phyloP scores from a whole-genome alignment of 495 filamentous ascomycete genomes.

The Penicillium argentinense region DNA sequence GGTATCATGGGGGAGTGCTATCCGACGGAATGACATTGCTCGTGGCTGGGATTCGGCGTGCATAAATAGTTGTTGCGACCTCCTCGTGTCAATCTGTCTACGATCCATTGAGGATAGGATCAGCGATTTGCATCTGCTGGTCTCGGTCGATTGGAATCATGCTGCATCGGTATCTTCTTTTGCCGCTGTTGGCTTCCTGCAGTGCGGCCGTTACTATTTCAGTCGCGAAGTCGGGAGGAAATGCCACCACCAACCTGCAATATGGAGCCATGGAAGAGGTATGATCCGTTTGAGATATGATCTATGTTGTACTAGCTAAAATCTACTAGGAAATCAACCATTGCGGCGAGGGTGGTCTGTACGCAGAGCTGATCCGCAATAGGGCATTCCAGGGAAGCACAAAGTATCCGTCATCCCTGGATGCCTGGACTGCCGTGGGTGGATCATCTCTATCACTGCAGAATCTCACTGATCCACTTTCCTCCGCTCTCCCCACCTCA shows the following conservation, averaged over 20 bases:
- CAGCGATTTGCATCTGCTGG: slow-evolving; percentile 1
- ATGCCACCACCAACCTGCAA: slow-evolving; percentile 48
- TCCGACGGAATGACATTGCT: not conserved
- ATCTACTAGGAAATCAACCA: slow-evolving; percentile 67
- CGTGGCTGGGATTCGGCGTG: not conserved
- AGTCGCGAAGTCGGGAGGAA: slow-evolving; percentile 51
- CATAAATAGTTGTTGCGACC: slow-evolving; percentile 10
- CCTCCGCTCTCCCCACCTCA: slow-evolving; percentile 59
- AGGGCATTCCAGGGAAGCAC: slow-evolving; percentile 63
- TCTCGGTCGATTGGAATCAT: slow-evolving; percentile 15
- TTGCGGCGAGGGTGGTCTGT: slow-evolving; percentile 73
- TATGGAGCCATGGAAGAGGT: slow-evolving; percentile 64
- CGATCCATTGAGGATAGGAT: slow-evolving; percentile 6
- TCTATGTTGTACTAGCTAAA: not conserved
- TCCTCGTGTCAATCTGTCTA: not conserved
- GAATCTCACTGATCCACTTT: slow-evolving; percentile 54
- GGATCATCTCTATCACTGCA: slow-evolving; percentile 52
- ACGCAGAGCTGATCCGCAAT: slow-evolving; percentile 72
- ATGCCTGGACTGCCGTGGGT: slow-evolving; percentile 54
- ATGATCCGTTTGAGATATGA: not conserved
- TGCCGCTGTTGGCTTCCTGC: slow-evolving; percentile 30
- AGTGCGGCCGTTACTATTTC: slow-evolving; percentile 31
- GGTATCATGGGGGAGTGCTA: not conserved
- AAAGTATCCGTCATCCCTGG: slow-evolving; percentile 45
- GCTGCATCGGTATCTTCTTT: slow-evolving; percentile 23